Base-by-base conservation (phyloP, 805 yeast species). In the Candida palmyrensis region DNA sequence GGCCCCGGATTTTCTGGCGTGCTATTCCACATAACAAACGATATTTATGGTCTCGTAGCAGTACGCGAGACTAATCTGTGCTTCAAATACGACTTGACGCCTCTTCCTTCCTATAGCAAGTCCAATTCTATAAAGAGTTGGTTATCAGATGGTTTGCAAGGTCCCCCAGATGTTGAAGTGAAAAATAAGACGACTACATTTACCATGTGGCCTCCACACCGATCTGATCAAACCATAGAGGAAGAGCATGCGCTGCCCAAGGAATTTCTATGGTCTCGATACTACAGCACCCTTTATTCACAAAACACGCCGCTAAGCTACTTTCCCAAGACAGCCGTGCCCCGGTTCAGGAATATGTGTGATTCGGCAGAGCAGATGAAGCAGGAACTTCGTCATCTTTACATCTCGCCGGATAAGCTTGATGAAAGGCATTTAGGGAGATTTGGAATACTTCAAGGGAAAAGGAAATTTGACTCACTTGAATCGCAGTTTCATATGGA, bases 241-340 rank as follows among this genome's bases (percentile, higher is more conserved):
- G n/a, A n/a, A n/a, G n/a, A n/a, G n/a, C n/a, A n/a, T n/a, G n/a
- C n/a, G n/a, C n/a, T n/a, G n/a, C n/a, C n/a, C n/a, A n/a, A n/a
- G n/a, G 31, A 18, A 3, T 66, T 61, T 34, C 41, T 66, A n/a
- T 34, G 27, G 14, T 45, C 59, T 1, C 44, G 69, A 23, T 66
- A 66, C 43, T 61, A 43, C 37, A 47, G 45, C 32, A 61, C 58
- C 2, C 47, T 66, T 5, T 66, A 66, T 38, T 60, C 68, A 3
- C 51, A 62, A 18, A 53, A 49, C 3, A 65, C 63, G 1, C 71
- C 72, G 1, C 48, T 66, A 27, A 59, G 55, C 27, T 66, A 66
- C 40, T 66, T 57, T 30, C 58, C 62, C 8, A 77, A 77, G 41
- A 73, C 79, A 0, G 68, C 73, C 4, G 49, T 77, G 24, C 50